These are phyloP conservation scores for Cryomyces antarcticus DNA, from an alignment of 495 filamentous ascomycete genomes.

Conservation along the genomic window DNA sequence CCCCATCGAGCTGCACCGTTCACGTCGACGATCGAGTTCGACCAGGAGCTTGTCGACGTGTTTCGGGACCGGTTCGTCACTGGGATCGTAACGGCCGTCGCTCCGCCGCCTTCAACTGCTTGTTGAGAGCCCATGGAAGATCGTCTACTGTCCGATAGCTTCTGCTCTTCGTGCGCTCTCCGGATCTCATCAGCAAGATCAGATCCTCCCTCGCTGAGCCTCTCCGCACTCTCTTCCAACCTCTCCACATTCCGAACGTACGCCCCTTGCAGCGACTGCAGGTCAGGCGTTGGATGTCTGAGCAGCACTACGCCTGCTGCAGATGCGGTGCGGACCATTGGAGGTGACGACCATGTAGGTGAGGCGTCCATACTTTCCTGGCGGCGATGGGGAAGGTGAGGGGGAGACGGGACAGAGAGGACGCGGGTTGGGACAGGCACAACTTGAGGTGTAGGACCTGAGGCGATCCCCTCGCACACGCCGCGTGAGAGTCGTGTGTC, in stretches of 20 bases:
- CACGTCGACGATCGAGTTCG: constrained; percentile 46
- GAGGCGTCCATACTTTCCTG: no score
- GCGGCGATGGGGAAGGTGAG: no score
- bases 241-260: constrained; percentile 62
- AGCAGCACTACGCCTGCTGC: constrained; percentile 34
- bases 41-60: constrained; percentile 27
- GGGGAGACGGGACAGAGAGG: no score
- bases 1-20: constrained; percentile 45
- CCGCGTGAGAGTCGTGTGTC: no score
- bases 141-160: constrained; percentile 40
- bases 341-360: no score
- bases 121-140: constrained; percentile 24
- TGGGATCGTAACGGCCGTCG: constrained; percentile 12
- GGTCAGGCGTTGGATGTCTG: constrained; percentile 57
- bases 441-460: no score
- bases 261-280: constrained; percentile 51
- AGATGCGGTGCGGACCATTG: constrained; percentile 40
- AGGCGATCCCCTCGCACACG: no score
- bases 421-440: no score
- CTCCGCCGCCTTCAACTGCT: constrained; percentile 1
- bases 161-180: constrained; percentile 58
- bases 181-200: constrained; percentile 65
- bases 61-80: constrained; percentile 20
- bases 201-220: constrained; percentile 55
- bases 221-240: constrained; percentile 64